Conservation (phyloP, 352 stramenopile species). For the Pythium insidiosum region DNA sequence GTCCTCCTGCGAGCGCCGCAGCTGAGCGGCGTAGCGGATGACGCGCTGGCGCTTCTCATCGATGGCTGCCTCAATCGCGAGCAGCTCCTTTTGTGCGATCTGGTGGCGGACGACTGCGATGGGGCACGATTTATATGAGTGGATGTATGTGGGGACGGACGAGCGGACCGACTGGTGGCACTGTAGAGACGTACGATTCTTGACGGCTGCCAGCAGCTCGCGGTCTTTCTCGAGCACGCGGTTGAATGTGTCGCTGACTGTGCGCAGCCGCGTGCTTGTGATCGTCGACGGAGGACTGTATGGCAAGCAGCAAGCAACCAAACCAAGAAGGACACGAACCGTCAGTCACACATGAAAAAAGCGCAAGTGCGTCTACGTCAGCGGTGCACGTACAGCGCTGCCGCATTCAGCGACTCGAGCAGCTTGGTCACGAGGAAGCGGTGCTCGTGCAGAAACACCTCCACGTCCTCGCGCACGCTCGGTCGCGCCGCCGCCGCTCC, state of each 20-base stretch:
- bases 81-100: constrained; percentile 60
- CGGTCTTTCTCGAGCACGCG: constrained; percentile 75
- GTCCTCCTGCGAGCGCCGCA: constrained; percentile 58
- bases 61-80: constrained; percentile 46
- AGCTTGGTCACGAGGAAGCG: constrained; percentile 81
- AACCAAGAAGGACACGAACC: too few relatives aligned
- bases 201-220: constrained; percentile 53
- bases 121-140: too few relatives aligned
- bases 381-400: constrained; percentile 43
- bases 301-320: too few relatives aligned
- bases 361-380: too few relatives aligned
- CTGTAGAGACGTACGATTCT: constrained; percentile 48
- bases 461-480: constrained; percentile 67
- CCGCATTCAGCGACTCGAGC: constrained; percentile 64
- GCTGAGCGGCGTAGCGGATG: constrained; percentile 52
- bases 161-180: neutral
- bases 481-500: too few relatives aligned
- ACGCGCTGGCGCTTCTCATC: constrained; percentile 62
- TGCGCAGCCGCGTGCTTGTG: constrained; percentile 58
- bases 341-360: neutral
- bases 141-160: too few relatives aligned
- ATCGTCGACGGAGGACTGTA: constrained; percentile 68
- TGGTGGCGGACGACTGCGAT: constrained; percentile 73
- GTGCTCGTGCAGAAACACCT: constrained; percentile 72
- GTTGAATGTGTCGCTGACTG: constrained; percentile 67